These are phyloP conservation scores for Claviceps fusiformis DNA, from an alignment of 2,329 filamentous ascomycete species.

Conservation along the genomic window DNA sequence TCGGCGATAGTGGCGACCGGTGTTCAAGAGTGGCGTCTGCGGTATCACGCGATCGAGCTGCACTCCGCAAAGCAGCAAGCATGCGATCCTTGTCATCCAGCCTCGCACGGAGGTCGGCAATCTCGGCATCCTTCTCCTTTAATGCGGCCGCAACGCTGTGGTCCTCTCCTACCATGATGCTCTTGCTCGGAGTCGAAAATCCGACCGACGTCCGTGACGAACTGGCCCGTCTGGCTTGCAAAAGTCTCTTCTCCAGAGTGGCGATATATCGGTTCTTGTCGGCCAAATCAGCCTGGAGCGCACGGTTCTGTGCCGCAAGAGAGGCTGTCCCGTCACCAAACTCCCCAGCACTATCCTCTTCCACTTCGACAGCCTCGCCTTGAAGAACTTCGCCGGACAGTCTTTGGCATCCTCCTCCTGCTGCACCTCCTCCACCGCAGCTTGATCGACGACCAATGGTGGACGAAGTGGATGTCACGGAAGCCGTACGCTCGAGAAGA, in stretches of 20 bases:
- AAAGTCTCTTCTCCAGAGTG: conserved; percentile 78
- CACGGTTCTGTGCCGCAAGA: conserved; percentile 69
- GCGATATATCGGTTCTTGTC: conserved; percentile 96
- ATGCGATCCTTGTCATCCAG: conserved; percentile 93
- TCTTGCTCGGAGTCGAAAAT: conserved; percentile 46
- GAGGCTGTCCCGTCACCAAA: conserved; percentile 79
- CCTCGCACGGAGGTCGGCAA: conserved; percentile 75
- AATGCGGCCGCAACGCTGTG: conserved; percentile 59
- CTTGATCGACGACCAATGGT: conserved; percentile 43
- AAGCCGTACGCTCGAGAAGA: conserved; percentile 49
- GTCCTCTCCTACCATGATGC: conserved; percentile 63
- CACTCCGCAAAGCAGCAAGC: conserved; percentile 73
- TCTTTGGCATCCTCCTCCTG: conserved; percentile 21
- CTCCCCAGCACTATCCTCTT: conserved; percentile 59
- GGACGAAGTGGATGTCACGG: conserved; percentile 50
- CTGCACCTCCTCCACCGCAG: conserved; percentile 12
- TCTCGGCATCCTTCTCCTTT: conserved; percentile 84
- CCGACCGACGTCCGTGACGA: conserved; percentile 75
- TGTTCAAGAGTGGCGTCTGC: conserved; percentile 43
- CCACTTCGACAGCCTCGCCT: conserved; percentile 38
- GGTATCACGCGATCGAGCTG: conserved; percentile 71
- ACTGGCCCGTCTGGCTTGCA: conserved; percentile 82
- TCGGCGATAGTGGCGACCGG: conserved; percentile 13
- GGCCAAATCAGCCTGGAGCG: conserved; percentile 87
- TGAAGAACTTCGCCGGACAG: conserved; percentile 29